Evolutionary conservation across 805 yeast species (phyloP), one percentile per base, ranked within the genome.

Genomic region (Yarrowia sp.): DNA sequence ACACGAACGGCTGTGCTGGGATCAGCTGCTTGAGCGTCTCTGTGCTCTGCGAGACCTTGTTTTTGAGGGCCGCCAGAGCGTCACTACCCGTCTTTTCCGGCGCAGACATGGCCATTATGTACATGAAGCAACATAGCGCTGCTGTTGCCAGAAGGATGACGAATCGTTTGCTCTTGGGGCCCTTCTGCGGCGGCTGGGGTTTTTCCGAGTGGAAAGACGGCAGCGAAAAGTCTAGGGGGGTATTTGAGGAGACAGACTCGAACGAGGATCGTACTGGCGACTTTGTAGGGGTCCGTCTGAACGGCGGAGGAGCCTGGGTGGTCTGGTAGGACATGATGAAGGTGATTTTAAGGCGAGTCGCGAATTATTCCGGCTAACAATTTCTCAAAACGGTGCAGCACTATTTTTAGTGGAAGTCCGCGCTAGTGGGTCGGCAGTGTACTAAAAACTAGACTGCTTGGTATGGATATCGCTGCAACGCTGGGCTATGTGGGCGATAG

Each of bases 271-370:
- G 43, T 20, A 58, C 50, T 6, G 64, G 64, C 64, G 64, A 58
- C 44, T 58, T 58, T 13, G 64, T 58, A 5, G 64, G 64, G n/a
- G 64, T 58, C 14, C 64, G 43, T 19, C 64, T 50, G 42, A 58
- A 42, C 14, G 64, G 61, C 46, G 61, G 63, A 8, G 60, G 64
- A 3, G 64, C 64, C 50, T 58, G 50, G 50, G 64, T 30, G 14
- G 64, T n/a, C 9, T 58, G 64, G 64, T 58, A 58, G 12, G 64
- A 58, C 64, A 58, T 58, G 49, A 7, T 42, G 9, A 17, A 19
- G 7, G 30, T 24, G 30, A 24, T 24, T 24, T 24, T 24, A 7
- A 24, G 3, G 30, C 30, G 30, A 7, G 47, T 44, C 30, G 47
- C 13, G 50, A 14, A 30, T 9, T 30, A 30, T 47, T 47, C 38